A percentile compares a stretch with the other conserved stretches of the same genome.
phyloP scores from a whole-genome alignment of 2,329 filamentous ascomycete species.

The Xylaria hypoxylon region DNA sequence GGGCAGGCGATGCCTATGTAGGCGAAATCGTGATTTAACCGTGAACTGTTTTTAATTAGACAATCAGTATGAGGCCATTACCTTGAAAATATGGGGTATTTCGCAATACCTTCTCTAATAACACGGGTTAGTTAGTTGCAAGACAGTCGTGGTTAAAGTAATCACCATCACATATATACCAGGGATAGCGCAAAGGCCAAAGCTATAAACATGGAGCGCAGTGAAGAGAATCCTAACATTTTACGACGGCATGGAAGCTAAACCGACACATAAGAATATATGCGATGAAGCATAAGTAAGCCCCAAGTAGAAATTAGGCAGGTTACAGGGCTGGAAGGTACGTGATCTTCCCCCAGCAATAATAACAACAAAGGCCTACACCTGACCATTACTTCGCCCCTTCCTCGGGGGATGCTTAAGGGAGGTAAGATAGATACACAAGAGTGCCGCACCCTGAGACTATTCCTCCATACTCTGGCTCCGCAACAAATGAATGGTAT shows the following conservation, averaged over 20 bases:
- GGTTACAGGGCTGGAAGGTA: conserved; percentile 28
- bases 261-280: conserved; percentile 39
- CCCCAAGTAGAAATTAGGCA: conserved; percentile 15
- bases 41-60: neutral
- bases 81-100: neutral
- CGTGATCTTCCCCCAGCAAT: conserved; percentile 16
- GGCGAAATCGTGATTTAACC: neutral
- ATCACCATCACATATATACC: neutral
- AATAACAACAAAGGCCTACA: conserved; percentile 25
- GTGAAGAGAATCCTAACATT: conserved; percentile 42
- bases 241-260: conserved; percentile 28
- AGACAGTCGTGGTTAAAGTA: no score
- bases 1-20: conserved; percentile 33
- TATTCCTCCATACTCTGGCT: conserved; percentile 9
- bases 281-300: conserved; percentile 32
- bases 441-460: conserved; percentile 22
- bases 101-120: neutral
- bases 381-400: conserved; percentile 24
- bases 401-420: conserved; percentile 7
- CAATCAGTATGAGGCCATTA: neutral
- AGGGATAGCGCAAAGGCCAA: neutral
- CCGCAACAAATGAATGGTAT: conserved; percentile 31
- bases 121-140: neutral
- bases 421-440: conserved; percentile 33
- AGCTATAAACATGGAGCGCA: conserved; percentile 1